Conservation (phyloP, 2,329 filamentous ascomycete genomes). For the Bipolaris zeicola region DNA sequence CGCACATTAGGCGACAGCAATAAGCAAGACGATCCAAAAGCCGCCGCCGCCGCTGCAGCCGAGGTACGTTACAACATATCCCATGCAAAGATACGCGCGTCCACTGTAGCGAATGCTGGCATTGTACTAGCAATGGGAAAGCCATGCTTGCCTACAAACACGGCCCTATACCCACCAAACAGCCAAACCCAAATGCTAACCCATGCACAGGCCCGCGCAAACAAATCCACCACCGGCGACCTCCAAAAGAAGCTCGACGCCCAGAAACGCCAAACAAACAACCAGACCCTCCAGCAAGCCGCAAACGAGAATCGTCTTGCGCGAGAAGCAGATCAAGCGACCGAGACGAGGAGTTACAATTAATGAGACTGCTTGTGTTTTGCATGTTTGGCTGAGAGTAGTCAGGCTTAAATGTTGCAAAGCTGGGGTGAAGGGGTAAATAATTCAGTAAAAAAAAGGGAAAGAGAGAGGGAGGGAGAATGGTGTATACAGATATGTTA, state of each 20-base stretch:
- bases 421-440: too few relatives aligned
- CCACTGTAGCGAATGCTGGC: constrained; percentile 18
- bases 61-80: constrained; percentile 65
- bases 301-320: constrained; percentile 69
- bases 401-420: too few relatives aligned
- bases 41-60: constrained; percentile 78
- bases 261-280: constrained; percentile 75
- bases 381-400: too few relatives aligned
- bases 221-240: constrained; percentile 61
- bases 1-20: constrained; percentile 66
- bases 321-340: constrained; percentile 70
- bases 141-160: constrained; percentile 1
- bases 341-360: constrained; percentile 63
- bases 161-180: neutral
- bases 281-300: constrained; percentile 68
- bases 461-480: too few relatives aligned
- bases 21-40: constrained; percentile 64
- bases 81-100: neutral
- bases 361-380: constrained; percentile 31
- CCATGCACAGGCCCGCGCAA: constrained; percentile 67
- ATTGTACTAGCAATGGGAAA: neutral
- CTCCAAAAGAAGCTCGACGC: constrained; percentile 68
- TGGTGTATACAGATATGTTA: too few relatives aligned
- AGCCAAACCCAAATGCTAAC: too few relatives aligned
- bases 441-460: too few relatives aligned